Evolutionary conservation across 352 stramenopile species (phyloP), one percentile per base, ranked within the genome.

Genomic region (Phytophthora melonis): DNA sequence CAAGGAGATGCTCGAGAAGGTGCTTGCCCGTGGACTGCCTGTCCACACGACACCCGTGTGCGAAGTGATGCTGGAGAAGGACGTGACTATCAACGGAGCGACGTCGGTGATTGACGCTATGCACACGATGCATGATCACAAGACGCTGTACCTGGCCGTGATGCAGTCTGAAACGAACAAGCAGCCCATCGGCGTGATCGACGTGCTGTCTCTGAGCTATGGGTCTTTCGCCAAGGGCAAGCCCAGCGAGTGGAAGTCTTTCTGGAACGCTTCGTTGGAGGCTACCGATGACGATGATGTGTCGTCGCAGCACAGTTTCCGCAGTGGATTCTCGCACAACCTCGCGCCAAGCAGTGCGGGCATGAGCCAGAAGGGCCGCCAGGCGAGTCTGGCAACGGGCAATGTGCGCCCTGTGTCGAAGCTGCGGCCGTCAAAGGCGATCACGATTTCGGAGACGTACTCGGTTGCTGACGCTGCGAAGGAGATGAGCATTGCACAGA

Each of bases 1-100:
- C 23, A 99, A 99, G 77, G 96, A 99, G 77, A 97, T 99, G 92
- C 92, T 99, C 63, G 95, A 95, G 57, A 94, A 97, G 56, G 97
- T 98, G 27, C 81, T 99, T 27, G 93, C 97, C 1, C 97, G 95
- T 58, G 93, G 94, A 39, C 82, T 98, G 9, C 91, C 93, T 11
- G 89, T 98, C 19, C 88, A 98, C 68, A 95, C 86, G 3, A 99
- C 97, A 49, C 80, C 88, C 0, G 94, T 99, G 47, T 95, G 81
- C 54, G 90, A 96, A 80, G 97, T 99, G 2, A 97, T 97, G 91
- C 69, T 90, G 41, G 86, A 94, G 43, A 86, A 93, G 43, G 79
- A 91, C 25, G 79, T 90, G 18, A 89, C 80, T 3, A 93, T 97
- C 39, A 93, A 82, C 18, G 80, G 79, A 23, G 74, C 32, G 11